A percentile compares a stretch with the other conserved stretches of the same genome.
These are phyloP conservation scores for Fusarium keratoplasticum DNA, from an alignment of 2,329 filamentous ascomycete genomes.

Conservation along the genomic window DNA sequence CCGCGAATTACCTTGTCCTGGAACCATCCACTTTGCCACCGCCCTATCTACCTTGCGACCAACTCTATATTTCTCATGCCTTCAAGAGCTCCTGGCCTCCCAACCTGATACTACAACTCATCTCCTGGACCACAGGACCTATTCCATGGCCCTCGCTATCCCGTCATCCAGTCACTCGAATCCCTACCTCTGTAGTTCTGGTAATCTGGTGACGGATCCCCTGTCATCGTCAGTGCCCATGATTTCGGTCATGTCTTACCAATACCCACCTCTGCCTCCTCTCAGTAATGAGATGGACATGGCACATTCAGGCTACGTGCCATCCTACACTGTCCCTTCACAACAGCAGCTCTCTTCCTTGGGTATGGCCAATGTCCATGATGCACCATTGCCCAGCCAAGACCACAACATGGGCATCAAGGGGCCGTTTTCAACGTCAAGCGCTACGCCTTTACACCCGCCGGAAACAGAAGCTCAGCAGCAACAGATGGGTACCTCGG, in stretches of 20 bases:
- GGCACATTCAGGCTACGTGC: conserved; percentile 52
- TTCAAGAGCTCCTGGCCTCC: conserved; percentile 5
- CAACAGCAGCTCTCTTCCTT: conserved; percentile 47
- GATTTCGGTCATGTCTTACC: conserved; percentile 57
- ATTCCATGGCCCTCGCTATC: conserved; percentile 38
- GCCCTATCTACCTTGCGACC: background rate
- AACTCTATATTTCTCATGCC: background rate
- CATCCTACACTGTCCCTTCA: conserved; percentile 45
- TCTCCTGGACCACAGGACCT: background rate
- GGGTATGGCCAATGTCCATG: conserved; percentile 49
- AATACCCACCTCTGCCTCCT: conserved; percentile 59
- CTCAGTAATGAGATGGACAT: conserved; percentile 57
- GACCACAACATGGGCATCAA: conserved; percentile 55
- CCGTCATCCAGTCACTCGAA: conserved; percentile 22
- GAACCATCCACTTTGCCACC: conserved; percentile 14
- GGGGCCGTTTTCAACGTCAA: conserved; percentile 63
- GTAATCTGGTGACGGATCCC: conserved; percentile 18
- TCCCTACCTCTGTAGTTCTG: conserved; percentile 14
- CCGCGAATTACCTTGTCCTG: conserved; percentile 7
- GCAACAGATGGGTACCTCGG: conserved; percentile 49
- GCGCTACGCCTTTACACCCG: conserved; percentile 57
- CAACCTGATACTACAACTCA: conserved; percentile 1
- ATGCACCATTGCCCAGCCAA: conserved; percentile 50
- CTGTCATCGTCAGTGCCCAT: conserved; percentile 26
- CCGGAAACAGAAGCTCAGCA: conserved; percentile 48